phyloP scores from a whole-genome alignment of 306 rosid genomes.

The barrel medic (Medicago truncatula) region DNA sequence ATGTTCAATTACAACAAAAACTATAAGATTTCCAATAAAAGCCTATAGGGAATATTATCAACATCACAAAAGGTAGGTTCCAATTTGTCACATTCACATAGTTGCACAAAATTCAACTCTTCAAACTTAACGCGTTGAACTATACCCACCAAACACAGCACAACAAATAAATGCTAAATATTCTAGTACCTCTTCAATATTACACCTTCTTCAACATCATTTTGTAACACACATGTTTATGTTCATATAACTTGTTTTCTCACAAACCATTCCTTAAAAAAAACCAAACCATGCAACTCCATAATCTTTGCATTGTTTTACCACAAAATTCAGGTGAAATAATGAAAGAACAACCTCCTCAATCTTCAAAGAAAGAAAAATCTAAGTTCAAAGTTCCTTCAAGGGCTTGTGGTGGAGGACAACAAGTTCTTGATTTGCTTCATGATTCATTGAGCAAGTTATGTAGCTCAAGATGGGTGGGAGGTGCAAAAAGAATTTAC shows the following conservation, averaged over 20 bases:
- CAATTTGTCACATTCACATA: constrained; percentile 44
- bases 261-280: constrained; percentile 9
- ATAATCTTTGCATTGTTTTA: constrained; percentile 60
- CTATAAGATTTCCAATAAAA: not conserved
- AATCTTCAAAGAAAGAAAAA: constrained; percentile 42
- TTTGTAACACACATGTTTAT: constrained; percentile 37
- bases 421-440: constrained; percentile 56
- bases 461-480: constrained; percentile 41
- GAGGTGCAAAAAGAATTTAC: constrained; percentile 40
- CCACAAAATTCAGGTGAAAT: constrained; percentile 66
- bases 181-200: not conserved
- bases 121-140: constrained; percentile 64
- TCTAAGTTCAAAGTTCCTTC: constrained; percentile 22
- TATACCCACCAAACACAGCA: constrained; percentile 32
- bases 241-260: not conserved
- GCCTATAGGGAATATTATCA: constrained; percentile 11
- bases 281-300: constrained; percentile 55
- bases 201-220: constrained; percentile 25
- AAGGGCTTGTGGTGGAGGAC: constrained; percentile 60
- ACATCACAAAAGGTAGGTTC: constrained; percentile 49
- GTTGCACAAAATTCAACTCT: constrained; percentile 56
- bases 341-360: constrained; percentile 34
- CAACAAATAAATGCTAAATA: constrained; percentile 4
- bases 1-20: not conserved
- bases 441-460: constrained; percentile 52